Evolutionary conservation across 2,329 filamentous ascomycete species (phyloP).

Genomic region (Zasmidium citrigriseum): DNA sequence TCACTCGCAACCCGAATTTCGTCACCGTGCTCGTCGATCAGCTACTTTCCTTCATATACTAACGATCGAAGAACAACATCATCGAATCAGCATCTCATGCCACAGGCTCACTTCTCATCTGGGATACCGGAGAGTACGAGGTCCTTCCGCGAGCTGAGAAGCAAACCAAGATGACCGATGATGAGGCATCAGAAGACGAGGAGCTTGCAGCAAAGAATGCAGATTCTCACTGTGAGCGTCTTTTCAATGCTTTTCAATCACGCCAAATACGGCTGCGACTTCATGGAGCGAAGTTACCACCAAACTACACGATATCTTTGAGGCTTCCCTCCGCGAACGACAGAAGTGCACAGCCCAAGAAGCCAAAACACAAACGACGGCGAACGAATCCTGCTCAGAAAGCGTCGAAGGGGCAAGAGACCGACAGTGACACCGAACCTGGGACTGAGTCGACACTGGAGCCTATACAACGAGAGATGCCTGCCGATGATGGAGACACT

Average conservation of each 20-base stretch:
- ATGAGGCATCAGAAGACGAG: constrained; percentile 35
- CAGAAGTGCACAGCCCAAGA: constrained; percentile 25
- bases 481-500: constrained; percentile 10
- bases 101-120: constrained; percentile 48
- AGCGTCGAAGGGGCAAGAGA: constrained; percentile 1
- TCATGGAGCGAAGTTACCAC: constrained; percentile 41
- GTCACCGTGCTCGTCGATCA: too few species aligned
- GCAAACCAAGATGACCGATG: constrained; percentile 32
- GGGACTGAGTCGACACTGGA: constrained; percentile 1
- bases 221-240: constrained; percentile 37
- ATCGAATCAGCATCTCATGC: constrained; percentile 46
- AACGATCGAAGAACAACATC: constrained; percentile 42
- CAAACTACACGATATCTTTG: constrained; percentile 42
- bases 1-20: constrained; percentile 3
- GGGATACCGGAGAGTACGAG: constrained; percentile 48
- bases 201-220: constrained; percentile 8
- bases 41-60: constrained; percentile 10
- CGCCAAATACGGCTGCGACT: constrained; percentile 45
- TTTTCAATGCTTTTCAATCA: constrained; percentile 40
- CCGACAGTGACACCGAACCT: constrained; percentile 21
- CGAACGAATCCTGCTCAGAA: constrained; percentile 22
- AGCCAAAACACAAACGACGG: constrained; percentile 32
- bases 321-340: constrained; percentile 41
- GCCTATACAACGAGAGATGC: constrained; percentile 1
- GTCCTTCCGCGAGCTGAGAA: constrained; percentile 34